Evolutionary conservation across 768 basidiomycete species (phyloP), one percentile per base, ranked within the genome.

Genomic region (Boletales sp.): DNA sequence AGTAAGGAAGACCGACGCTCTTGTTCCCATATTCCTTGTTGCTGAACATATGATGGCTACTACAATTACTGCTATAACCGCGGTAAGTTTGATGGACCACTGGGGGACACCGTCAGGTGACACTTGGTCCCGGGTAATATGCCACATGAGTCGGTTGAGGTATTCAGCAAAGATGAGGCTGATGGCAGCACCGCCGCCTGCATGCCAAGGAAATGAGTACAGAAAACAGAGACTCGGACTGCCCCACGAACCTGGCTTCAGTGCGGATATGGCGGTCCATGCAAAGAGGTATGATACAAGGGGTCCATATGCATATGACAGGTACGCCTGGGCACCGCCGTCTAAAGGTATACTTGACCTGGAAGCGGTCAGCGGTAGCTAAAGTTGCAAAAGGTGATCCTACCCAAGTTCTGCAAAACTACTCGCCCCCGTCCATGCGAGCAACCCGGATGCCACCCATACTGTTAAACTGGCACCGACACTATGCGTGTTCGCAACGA

Each of bases 401-500:
- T 85, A 86, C 45, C 94, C 95, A 50, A 96, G 74, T 67, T 96
- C 93, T 9, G 92, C 92, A 64, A 86, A 96, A 63, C 90, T 93
- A 66, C 90, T 93, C 25, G 92, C 93, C 17, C 95, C 95, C 4
- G 95, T 96, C 95, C 94, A 97, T 7, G 82, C 90, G 10, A 98
- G 73, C 19, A 94, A 47, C 7, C 94, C 95, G 48, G 90, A 86
- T 3, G 77, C 72, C 7, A 90, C 55, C 94, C 95, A 97, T 5
- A 96, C 89, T 15, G 77, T 33, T 13, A 98, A 69, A 72, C 93
- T 93, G 11, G 93, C 89, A 11, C 94, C 95, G 1, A 94, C 89
- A 57, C 88, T 92, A 34, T 91, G 78, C 0, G 88, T 86, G 61
- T 94, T 90, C 10, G 90, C 87, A 25, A 94, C 83, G 2, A 97